Percentiles rank a stretch among this genome's conserved stretches.
Evolutionary conservation across 805 yeast species (phyloP).

Genomic region (Candida khao-thaluensis): DNA sequence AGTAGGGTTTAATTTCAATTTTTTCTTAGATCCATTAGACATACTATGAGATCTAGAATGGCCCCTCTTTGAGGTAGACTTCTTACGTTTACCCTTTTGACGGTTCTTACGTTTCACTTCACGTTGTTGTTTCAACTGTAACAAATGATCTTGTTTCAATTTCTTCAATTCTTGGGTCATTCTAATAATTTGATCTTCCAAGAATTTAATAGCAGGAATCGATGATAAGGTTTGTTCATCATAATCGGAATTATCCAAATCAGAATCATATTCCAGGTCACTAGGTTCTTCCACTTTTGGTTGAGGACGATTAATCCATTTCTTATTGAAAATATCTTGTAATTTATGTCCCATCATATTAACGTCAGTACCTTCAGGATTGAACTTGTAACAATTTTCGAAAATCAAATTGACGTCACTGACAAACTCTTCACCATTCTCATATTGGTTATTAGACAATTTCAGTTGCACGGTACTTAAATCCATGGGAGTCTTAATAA

Average conservation of each 20-base stretch:
- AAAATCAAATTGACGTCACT: constrained; percentile 80
- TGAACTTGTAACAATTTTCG: constrained; percentile 84
- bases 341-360: constrained; percentile 92
- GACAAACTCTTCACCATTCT: constrained; percentile 84
- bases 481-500: constrained; percentile 94
- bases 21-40: constrained; percentile 19
- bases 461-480: constrained; percentile 80
- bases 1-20: constrained; percentile 24
- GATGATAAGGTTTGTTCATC: constrained; percentile 53
- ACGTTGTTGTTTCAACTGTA: constrained; percentile 64
- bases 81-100: constrained; percentile 15
- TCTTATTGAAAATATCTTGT: constrained; percentile 80
- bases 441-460: constrained; percentile 82
- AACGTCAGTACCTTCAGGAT: constrained; percentile 97
- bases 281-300: constrained; percentile 56
- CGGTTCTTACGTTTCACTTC: constrained; percentile 46
- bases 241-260: constrained; percentile 61
- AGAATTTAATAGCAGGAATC: constrained; percentile 85
- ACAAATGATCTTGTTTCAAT: constrained; percentile 75
- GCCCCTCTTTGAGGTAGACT: constrained; percentile 12
- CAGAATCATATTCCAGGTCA: constrained; percentile 43
- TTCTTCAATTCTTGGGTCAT: constrained; percentile 83
- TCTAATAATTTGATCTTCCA: constrained; percentile 81
- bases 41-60: constrained; percentile 14
- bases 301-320: constrained; percentile 71